Evolutionary conservation across 2,329 filamentous ascomycete species (phyloP), one percentile per base, ranked within the genome.

Genomic region (Lecanicillium sp.): DNA sequence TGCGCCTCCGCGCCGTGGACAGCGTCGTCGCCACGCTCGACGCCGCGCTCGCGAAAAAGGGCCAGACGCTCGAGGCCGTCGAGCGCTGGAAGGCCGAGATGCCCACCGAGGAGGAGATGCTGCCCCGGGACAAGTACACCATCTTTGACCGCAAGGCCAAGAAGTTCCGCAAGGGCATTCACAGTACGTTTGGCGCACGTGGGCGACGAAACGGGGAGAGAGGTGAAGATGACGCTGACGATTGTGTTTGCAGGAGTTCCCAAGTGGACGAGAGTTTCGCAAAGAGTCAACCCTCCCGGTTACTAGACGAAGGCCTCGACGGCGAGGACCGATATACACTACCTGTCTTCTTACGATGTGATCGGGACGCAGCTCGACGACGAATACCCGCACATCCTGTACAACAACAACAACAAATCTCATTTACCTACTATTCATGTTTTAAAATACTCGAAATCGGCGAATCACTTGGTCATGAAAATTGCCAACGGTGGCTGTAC

Each of bases 111-210:
- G 78, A 82, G 61, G 90, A 97, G 75, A 98, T 98, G 93, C 66
- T 95, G 66, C 86, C 93, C 39, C 86, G 81, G 69, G 93, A 98
- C 72, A 98, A 98, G 72, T 98, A 98, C 72, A 95, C 89, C 23
- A 86, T 98, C 61, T 98, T 97, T 69, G 91, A 95, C 69, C 84
- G 90, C 59, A 96, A 97, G 70, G 90, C 87, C 66, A 95, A 90
- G 81, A 84, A 81, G 60, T 98, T 97, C 68, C 78, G 93, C 65
- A 98, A 98, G 81, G 88, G 90, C 48, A 90, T 98, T 67, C 91
- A 97, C 71, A 97, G 90, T 95, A 78, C 60, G 89, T 81, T 49
- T 12, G 37, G 23, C 8, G 27, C 27, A 8, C 14, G 5, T 40
- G 19, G 36, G 17, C 11, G 15, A 33, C 45, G 26, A 29, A 29